Conservation (phyloP, 345 rosid species). For the Eucalyptus sp. region DNA sequence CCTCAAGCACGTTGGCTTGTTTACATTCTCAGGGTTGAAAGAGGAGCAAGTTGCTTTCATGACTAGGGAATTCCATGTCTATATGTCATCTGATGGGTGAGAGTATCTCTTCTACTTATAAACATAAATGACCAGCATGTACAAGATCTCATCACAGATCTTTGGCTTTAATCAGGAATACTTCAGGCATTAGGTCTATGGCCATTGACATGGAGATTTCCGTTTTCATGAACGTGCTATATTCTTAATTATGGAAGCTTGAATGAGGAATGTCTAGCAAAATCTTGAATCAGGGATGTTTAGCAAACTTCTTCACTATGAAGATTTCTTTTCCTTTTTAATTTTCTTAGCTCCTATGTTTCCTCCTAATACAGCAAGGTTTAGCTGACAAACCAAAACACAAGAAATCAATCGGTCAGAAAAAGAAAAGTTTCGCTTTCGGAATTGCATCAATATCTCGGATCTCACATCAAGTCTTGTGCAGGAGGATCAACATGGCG, state of each 20-base stretch:
- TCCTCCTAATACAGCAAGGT: neutral
- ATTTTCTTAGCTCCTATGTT: neutral
- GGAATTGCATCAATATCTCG: accelerated
- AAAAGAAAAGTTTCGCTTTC: neutral
- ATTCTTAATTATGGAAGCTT: neutral
- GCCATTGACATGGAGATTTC: neutral
- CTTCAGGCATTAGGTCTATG: neutral
- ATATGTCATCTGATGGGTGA: constrained; percentile 52
- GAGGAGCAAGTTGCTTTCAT: constrained; percentile 29
- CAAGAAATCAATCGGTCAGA: neutral
- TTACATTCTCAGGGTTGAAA: constrained; percentile 33
- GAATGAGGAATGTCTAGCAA: neutral
- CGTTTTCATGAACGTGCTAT: neutral
- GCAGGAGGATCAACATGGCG: constrained; percentile 56
- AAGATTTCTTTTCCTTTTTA: neutral
- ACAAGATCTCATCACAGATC: neutral
- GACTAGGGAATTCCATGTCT: constrained; percentile 41
- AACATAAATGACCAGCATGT: neutral
- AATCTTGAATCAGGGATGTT: neutral
- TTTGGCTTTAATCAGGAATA: neutral
- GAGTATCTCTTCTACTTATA: neutral
- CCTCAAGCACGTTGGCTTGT: constrained; percentile 38
- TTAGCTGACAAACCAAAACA: neutral
- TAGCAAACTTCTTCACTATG: neutral
- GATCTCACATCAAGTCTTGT: neutral